phyloP scores from a whole-genome alignment of 2,329 filamentous ascomycete genomes.

The Clonostachys rosea region DNA sequence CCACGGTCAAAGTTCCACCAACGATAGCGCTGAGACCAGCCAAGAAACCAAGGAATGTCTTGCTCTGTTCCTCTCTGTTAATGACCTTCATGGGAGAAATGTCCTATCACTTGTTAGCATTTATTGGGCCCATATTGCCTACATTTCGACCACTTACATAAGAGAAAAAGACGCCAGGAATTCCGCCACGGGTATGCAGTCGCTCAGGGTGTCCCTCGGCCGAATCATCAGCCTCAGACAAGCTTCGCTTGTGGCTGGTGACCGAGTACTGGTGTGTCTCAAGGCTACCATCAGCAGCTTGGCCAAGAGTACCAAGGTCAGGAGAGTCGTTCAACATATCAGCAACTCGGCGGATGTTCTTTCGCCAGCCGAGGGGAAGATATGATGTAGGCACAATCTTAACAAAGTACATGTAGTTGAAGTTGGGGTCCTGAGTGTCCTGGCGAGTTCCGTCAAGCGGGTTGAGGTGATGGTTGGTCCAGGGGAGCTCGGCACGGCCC shows the following conservation, averaged over 20 bases:
- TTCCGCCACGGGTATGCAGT: conserved; percentile 83
- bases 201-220: conserved; percentile 90
- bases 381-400: conserved; percentile 98
- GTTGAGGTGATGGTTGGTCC: conserved; percentile 89
- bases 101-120: conserved; percentile 49
- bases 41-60: conserved; percentile 88
- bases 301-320: conserved; percentile 65
- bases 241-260: conserved; percentile 89
- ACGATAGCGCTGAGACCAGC: conserved; percentile 93
- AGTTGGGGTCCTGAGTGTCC: conserved; percentile 74
- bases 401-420: conserved; percentile 98
- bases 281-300: conserved; percentile 69
- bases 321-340: conserved; percentile 42
- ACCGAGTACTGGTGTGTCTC: conserved; percentile 99
- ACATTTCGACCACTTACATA: conserved; percentile 60
- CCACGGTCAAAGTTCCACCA: conserved; percentile 91
- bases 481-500: conserved; percentile 47
- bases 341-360: conserved; percentile 30
- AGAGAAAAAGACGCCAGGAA: conserved; percentile 97
- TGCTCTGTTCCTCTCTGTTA: conserved; percentile 86
- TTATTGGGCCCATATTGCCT: not conserved
- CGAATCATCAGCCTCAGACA: conserved; percentile 77
- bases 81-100: conserved; percentile 99
- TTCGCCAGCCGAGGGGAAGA: conserved; percentile 84
- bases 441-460: conserved; percentile 81